phyloP scores from a whole-genome alignment of 2,329 filamentous ascomycete species.

The Cladosporium colombiae region DNA sequence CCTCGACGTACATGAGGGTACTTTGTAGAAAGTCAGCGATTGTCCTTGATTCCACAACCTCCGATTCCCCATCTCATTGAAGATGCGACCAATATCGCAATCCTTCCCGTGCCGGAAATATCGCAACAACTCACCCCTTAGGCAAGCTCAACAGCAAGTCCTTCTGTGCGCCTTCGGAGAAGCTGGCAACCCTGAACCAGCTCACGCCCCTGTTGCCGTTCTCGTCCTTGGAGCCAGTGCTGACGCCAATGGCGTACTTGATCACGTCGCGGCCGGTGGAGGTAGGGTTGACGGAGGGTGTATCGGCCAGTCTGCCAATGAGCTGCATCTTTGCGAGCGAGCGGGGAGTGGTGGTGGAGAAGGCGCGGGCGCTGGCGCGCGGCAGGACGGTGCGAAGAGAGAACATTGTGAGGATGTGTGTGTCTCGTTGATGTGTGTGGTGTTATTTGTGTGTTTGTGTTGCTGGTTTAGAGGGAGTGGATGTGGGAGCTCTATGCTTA shows the following conservation, averaged over 20 bases:
- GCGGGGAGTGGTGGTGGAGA: constrained; percentile 68
- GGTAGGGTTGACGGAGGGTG: constrained; percentile 73
- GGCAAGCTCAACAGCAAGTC: constrained; percentile 72
- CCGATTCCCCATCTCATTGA: background rate
- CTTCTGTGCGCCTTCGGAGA: constrained; percentile 64
- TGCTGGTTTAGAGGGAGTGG: background rate
- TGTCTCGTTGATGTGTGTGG: background rate
- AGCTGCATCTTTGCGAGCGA: constrained; percentile 78
- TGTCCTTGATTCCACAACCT: background rate
- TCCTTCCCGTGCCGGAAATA: background rate
- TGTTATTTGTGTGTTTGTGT: background rate
- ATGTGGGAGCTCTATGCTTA: background rate
- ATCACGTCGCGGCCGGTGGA: constrained; percentile 72
- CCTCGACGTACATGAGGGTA: constrained; percentile 78
- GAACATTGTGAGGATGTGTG: constrained; percentile 7
- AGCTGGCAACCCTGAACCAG: constrained; percentile 82
- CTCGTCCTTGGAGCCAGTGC: constrained; percentile 66
- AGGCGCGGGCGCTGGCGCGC: constrained; percentile 61
- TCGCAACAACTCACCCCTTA: constrained; percentile 70
- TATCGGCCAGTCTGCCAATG: constrained; percentile 78
- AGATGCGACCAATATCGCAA: background rate
- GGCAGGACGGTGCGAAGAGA: constrained; percentile 22
- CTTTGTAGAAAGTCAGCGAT: constrained; percentile 48
- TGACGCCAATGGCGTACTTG: constrained; percentile 74
- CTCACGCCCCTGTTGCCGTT: constrained; percentile 67